Evolutionary conservation across 495 filamentous ascomycete genomes (phyloP), one percentile per base, ranked within the genome.

Genomic region (Penicillium coffeae): DNA sequence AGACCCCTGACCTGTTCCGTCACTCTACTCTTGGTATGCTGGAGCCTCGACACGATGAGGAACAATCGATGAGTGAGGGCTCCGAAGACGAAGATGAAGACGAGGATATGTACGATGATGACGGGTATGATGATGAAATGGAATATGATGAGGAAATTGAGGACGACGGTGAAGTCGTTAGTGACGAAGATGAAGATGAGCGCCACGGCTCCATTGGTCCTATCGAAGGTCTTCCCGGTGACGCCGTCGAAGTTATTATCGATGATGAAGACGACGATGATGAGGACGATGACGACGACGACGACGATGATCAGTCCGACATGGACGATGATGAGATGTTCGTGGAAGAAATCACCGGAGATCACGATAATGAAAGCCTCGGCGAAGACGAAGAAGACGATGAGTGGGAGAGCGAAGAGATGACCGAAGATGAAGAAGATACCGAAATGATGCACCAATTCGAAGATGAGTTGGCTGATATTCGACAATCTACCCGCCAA

Each of bases 1-100:
- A 97, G 62, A 97, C 94, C 7, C 93, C 93, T 16, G 94, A 99
- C 71, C 80, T 99, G 7, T 97, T 95, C 70, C 85, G 93, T 34
- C 95, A 97, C 60, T 96, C 93, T 3, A 89, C 94, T 3, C 76
- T 99, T 25, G 94, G 94, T 32, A 90, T 99, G 82, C 82, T 95
- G 48, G 93, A 96, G 61, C 88, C 87, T 51, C 80, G 82, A 50
- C 79, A 88, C 52, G 85, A 89, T 52, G 85, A 89, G 52, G 86
- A 89, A 47, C 86, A 87, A 44, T 86, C 84, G 15, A 78, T 73
- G 53, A 75, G 75, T 1, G 81, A 82, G 30, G 73, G 75, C 48
- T 87, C 84, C 5, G 83, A 83, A 46, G 81, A 79, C 43, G 80
- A 86, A 46, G 81, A 79, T 43, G 80, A 86, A 45, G 89, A 90